Base-by-base conservation (phyloP, 257 asterid genomes). In the Fraxinus americana region DNA sequence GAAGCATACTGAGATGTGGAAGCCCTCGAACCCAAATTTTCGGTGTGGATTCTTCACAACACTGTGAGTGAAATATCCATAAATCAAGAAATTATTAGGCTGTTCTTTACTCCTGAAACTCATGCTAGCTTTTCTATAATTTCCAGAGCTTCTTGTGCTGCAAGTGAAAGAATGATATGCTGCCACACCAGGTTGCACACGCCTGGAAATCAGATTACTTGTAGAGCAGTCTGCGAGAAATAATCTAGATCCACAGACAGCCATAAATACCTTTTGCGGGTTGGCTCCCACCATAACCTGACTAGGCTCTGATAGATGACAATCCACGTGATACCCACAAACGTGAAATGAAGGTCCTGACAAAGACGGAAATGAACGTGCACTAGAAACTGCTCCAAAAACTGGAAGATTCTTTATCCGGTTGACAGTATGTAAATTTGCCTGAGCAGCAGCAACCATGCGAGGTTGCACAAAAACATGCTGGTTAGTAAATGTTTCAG, bases 321-420 rank as follows among this genome's bases (percentile, higher is more conserved):
- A 75, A 79, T 90, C 94, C 35, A 85, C 68, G 79, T 90, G 95
- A 88, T 92, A 86, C 70, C 90, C 91, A 79, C 90, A 90, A 74
- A 81, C 84, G 81, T 86, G 94, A 80, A 90, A 88, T 69, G 95
- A 80, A 82, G 91, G 92, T 71, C 92, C 96, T 27, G 95, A 87
- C 41, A 92, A 91, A 25, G 97, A 90, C 52, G 95, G 97, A 70
- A 88, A 69, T 30, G 96, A 90, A 71, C 88, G 65, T 34, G 96
- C 88, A 35, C 91, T 88, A 74, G 98, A 90, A 89, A 90, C 66
- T 70, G 91, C 85, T 76, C 89, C 90, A 81, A 83, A 85, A 70
- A 89, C 88, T 45, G 94, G 86, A 74, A 94, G 72, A 72, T 90
- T 94, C 83, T 82, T 90, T 81, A 84, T 87, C 29, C 80, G 76